These are phyloP conservation scores for Andrographis paniculata DNA, from an alignment of 305 asterid genomes.

Conservation along the genomic window DNA sequence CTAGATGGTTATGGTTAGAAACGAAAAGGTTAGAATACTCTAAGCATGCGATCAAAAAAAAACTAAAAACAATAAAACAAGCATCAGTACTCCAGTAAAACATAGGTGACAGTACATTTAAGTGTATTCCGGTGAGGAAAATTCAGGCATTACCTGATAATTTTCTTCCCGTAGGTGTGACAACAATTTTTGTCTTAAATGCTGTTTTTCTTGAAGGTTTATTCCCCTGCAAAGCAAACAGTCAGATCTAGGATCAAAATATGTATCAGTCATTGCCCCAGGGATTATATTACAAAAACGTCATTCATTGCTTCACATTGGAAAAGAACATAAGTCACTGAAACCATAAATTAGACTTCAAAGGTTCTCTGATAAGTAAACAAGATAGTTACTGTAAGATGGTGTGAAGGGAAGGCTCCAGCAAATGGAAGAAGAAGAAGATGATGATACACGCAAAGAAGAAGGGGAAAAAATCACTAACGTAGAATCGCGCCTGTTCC, in stretches of 20 bases:
- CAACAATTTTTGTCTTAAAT: constrained; percentile 74
- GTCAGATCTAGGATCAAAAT: constrained; percentile 22
- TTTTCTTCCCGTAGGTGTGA: constrained; percentile 89
- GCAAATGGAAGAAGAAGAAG: neutral
- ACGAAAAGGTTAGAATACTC: too few relatives aligned
- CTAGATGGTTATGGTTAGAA: too few relatives aligned
- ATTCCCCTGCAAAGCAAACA: constrained; percentile 53
- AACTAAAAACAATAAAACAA: too few relatives aligned
- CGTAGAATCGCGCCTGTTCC: constrained; percentile 78
- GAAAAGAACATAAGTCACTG: constrained; percentile 2
- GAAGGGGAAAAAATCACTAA: constrained; percentile 30
- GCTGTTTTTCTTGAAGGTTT: constrained; percentile 76
- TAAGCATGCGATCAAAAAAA: neutral
- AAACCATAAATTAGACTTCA: neutral
- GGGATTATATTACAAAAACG: too few relatives aligned
- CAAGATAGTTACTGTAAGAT: neutral
- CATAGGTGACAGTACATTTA: constrained; percentile 17
- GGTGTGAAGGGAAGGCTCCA: neutral
- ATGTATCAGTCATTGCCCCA: neutral
- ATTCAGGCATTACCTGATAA: constrained; percentile 46
- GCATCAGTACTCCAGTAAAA: neutral
- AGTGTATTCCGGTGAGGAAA: constrained; percentile 13
- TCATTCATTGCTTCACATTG: neutral
- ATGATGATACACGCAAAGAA: constrained; percentile 7
- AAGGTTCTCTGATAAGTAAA: neutral